Percentiles rank a stretch among this genome's conserved stretches.
phyloP scores from a whole-genome alignment of 305 asterid genomes.

The Solanum chacoense region DNA sequence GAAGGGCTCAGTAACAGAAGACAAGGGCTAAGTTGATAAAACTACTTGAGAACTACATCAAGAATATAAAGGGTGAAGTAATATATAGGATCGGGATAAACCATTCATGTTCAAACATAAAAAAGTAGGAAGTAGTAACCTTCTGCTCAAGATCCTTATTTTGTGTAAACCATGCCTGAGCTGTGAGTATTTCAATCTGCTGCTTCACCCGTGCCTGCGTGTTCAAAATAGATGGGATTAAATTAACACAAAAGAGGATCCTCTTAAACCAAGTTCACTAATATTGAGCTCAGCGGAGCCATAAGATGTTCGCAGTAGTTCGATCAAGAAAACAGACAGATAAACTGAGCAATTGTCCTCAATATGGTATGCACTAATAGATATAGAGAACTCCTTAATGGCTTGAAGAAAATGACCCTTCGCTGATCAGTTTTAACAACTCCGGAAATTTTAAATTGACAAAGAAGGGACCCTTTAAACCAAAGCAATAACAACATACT shows the following conservation, averaged over 20 bases:
- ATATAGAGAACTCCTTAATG: not conserved
- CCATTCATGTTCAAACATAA: not conserved
- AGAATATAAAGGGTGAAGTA: not conserved
- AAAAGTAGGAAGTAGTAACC: slow-evolving; percentile 23
- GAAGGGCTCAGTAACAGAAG: not conserved
- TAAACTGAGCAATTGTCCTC: not conserved
- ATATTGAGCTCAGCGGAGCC: not conserved
- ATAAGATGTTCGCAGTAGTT: not conserved
- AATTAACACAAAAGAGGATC: not conserved
- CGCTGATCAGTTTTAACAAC: not conserved
- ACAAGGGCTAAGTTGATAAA: not conserved
- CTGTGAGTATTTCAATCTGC: slow-evolving; percentile 48
- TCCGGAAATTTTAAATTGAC: not conserved
- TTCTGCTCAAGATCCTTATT: slow-evolving; percentile 49
- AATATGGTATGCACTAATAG: not conserved
- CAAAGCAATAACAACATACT: not conserved
- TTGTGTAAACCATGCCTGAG: slow-evolving; percentile 65
- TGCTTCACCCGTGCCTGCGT: slow-evolving; percentile 30
- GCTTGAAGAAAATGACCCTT: not conserved
- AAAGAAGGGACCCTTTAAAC: not conserved
- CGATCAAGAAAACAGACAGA: not conserved
- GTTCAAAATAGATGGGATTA: not conserved
- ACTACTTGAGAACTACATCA: not conserved
- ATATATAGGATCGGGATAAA: not conserved
- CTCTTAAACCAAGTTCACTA: not conserved